Conservation (phyloP, 2,329 filamentous ascomycete genomes). For the Biscogniauxia marginata region DNA sequence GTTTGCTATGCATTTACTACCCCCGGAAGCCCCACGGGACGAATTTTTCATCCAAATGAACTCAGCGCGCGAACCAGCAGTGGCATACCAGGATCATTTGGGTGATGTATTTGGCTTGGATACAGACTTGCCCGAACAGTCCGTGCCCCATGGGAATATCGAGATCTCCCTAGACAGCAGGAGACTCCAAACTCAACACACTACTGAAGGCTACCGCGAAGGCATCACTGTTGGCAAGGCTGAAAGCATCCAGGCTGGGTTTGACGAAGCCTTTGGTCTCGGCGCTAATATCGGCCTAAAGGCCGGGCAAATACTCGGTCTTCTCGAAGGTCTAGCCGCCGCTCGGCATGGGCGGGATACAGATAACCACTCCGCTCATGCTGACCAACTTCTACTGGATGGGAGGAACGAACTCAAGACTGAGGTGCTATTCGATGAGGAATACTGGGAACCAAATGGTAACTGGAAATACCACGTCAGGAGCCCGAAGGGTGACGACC, state of each 20-base stretch:
- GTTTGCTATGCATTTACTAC: constrained; percentile 15
- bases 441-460: constrained; percentile 70
- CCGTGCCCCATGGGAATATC: background rate
- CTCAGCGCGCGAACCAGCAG: constrained; percentile 1
- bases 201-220: constrained; percentile 86
- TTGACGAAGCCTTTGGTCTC: constrained; percentile 85
- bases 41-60: constrained; percentile 14
- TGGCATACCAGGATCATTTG: constrained; percentile 8
- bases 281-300: constrained; percentile 77
- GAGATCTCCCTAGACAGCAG: constrained; percentile 63
- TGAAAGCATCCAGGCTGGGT: constrained; percentile 76
- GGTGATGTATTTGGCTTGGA: constrained; percentile 13
- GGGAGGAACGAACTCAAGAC: constrained; percentile 62
- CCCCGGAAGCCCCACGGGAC: constrained; percentile 9
- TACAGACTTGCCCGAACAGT: background rate
- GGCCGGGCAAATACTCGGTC: constrained; percentile 73
- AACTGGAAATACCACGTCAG: constrained; percentile 66
- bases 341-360: constrained; percentile 40
- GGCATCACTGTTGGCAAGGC: constrained; percentile 77
- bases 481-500: constrained; percentile 26
- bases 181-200: constrained; percentile 72
- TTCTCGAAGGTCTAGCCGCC: constrained; percentile 68
- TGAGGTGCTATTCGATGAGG: constrained; percentile 59
- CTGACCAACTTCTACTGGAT: constrained; percentile 39
- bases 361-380: constrained; percentile 20